A percentile compares a stretch with the other conserved stretches of the same genome.
Evolutionary conservation across 2,329 filamentous ascomycete species (phyloP).

Genomic region (Neurospora crassa): DNA sequence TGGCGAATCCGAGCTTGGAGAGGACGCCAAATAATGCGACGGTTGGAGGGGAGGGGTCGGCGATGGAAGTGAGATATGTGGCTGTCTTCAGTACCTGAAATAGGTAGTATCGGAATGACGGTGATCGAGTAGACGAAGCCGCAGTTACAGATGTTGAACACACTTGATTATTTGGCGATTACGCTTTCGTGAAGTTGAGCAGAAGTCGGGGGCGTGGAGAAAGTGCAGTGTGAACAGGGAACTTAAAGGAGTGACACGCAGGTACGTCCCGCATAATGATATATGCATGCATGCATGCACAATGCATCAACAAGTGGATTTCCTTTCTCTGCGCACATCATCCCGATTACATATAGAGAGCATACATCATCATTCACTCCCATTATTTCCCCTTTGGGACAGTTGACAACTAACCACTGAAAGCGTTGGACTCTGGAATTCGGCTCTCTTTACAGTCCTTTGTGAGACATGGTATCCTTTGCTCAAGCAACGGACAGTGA

Average conservation of each 20-base stretch:
- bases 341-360: too few species aligned
- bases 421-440: too few species aligned
- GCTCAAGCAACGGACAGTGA: neutral
- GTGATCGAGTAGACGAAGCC: too few species aligned
- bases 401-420: neutral
- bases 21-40: constrained; percentile 26
- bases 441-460: too few species aligned
- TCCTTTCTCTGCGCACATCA: too few species aligned
- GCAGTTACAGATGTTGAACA: neutral
- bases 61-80: constrained; percentile 31
- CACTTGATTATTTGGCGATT: neutral
- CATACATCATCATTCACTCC: too few species aligned
- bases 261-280: neutral
- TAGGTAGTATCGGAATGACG: too few species aligned
- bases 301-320: neutral
- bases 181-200: neutral
- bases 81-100: constrained; percentile 22
- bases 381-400: too few species aligned
- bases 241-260: neutral
- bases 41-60: constrained; percentile 21
- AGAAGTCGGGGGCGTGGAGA: neutral
- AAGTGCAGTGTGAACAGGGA: neutral
- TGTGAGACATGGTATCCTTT: too few species aligned
- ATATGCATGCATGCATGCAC: neutral
- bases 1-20: constrained; percentile 17